Base-by-base conservation (phyloP, 306 rosid genomes). In the Abrus precatorius region DNA sequence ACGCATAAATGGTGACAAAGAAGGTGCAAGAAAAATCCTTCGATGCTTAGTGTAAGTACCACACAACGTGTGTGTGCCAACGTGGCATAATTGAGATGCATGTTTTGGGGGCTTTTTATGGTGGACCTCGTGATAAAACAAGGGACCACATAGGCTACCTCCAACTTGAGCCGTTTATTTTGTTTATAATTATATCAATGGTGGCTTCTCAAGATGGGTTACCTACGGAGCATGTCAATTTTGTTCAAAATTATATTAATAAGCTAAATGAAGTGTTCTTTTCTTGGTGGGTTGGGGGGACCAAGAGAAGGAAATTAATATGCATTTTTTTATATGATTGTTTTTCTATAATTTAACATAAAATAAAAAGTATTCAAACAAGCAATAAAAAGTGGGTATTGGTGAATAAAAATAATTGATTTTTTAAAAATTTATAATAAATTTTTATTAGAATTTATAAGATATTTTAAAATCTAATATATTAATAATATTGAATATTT, bases 1-100 rank as follows among this genome's bases (percentile, higher is more conserved):
- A 48, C 59, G 57, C 7, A 69, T 43, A 66, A 66, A 7, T 41
- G n/a, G 36, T 66, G 69, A 60, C 67, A 60, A 60, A 60, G 41
- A 60, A 3, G 27, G n/a, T 13, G 55, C 2, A 13, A 47, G 52
- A 13, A 50, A 12, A 12, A 13, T 50, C 55, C 7, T 13, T 50
- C 0, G 65, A 59, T n/a, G 38, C 30, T 8, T 53, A 53, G 8
- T 52, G 28, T 55, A 59, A 30, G 65, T 30, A 30, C 67, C 67
- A 60, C n/a, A 33, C 20, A 32, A 60, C 41, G 2, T 10, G 41
- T 10, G 43, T 60, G 43, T 60, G 43, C 4, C 20, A 43, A 34
- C 32, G 43, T 60, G 43, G 10, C 20, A 43, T 32, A 30, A 60
- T 32, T 33, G 67, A 60, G 67, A 60, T 32, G 67, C 1, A 60